Evolutionary conservation across 2,329 filamentous ascomycete genomes (phyloP).

Genomic region (Aspergillus sp.): DNA sequence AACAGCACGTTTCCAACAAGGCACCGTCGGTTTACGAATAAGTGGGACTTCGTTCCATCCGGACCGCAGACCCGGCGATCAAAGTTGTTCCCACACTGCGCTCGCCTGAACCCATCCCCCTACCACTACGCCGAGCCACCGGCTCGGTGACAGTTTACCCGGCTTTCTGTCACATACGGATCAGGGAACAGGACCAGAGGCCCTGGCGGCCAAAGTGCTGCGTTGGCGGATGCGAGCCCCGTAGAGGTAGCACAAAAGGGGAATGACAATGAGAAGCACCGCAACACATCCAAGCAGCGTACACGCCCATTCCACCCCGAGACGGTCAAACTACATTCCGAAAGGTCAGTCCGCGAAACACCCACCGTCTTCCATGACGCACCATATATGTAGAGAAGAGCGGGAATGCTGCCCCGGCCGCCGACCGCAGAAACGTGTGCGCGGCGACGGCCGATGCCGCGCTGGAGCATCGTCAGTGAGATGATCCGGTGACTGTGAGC

Average conservation of each 20-base stretch:
- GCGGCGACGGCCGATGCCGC: constrained; percentile 49
- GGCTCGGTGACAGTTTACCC: too few relatives aligned
- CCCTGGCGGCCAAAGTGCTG: too few relatives aligned
- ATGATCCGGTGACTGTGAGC: neutral
- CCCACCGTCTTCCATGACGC: constrained; percentile 4
- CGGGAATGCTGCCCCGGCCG: constrained; percentile 35
- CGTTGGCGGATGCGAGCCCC: constrained; percentile 3
- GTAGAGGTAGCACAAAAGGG: constrained; percentile 35
- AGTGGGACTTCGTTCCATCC: too few relatives aligned
- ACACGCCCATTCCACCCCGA: constrained; percentile 32
- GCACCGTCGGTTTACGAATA: too few relatives aligned
- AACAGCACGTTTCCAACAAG: too few relatives aligned
- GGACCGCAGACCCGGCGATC: too few relatives aligned
- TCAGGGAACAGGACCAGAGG: too few relatives aligned
- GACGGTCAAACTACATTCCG: constrained; percentile 40
- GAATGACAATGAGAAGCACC: constrained; percentile 30
- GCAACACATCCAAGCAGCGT: constrained; percentile 32
- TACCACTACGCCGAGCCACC: too few relatives aligned
- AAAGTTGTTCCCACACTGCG: too few relatives aligned
- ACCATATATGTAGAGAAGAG: constrained; percentile 36
- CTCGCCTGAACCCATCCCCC: too few relatives aligned
- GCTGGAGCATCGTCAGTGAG: constrained; percentile 20
- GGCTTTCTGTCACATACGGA: too few relatives aligned
- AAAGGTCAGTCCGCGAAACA: neutral
- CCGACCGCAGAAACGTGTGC: constrained; percentile 48